Evolutionary conservation across 768 basidiomycete species (phyloP), one percentile per base, ranked within the genome.

Genomic region (Suillus hirtellus): DNA sequence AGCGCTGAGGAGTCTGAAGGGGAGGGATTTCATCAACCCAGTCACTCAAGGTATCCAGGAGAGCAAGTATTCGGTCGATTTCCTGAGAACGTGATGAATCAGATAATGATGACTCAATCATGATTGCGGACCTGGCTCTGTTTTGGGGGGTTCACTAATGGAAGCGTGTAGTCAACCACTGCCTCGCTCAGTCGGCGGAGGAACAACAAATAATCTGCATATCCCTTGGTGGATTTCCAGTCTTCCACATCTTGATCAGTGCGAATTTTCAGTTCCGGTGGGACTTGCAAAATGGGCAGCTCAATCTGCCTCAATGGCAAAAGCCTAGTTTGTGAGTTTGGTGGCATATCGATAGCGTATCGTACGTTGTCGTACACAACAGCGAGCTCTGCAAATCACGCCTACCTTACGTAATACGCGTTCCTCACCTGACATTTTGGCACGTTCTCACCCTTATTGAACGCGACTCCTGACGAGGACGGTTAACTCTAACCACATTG

Each of bases 11-110:
- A 9, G 88, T 84, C 44, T 83, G 72, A 7, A 85, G 81, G 0
- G 89, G 86, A 2, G 95, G 95, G 10, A 95, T 90, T 34, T 89
- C 87, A 43, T 90, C 86, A 31, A 95, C 86, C 93, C 93, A 94
- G 1, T 66, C 65, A 66, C 88, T 85, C 47, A 97, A 75, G 12
- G 80, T 79, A 63, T 89, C 84, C 19, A 99, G 77, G 64, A 96
- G 76, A 5, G 68, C 69, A 1, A 95, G 67, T 14, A 83, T 74
- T 54, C 72, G 70, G n/a, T 68, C 64, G 43, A 86, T 80, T 12
- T 83, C 78, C 88, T 90, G 65, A 35, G 37, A 61, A 56, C 17
- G 15, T 8, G 11, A 17, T 61, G 17, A 15, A 55, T 40, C 31
- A 59, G n/a, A 35, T 19, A 60, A 31, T 10, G 35, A 21, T 15